These are phyloP conservation scores for Russula griseocarnosa DNA, from an alignment of 768 basidiomycete species.

Conservation along the genomic window DNA sequence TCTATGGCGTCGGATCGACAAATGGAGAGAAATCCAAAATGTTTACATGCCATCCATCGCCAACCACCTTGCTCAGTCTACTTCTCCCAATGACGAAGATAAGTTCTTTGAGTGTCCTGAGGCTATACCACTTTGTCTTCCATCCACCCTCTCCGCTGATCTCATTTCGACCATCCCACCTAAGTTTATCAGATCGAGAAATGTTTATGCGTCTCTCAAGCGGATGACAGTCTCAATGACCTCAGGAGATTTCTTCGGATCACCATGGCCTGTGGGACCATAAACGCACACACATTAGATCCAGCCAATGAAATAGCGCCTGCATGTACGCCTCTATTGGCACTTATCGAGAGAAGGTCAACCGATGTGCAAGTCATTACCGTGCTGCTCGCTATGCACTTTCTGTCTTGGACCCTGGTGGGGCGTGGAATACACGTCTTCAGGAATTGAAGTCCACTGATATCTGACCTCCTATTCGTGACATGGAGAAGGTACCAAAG, in stretches of 20 bases:
- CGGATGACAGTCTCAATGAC: not conserved
- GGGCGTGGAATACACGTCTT: not conserved
- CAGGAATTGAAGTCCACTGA: slow-evolving; percentile 5
- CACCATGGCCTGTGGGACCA: not conserved
- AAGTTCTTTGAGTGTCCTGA: not conserved
- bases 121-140: not conserved
- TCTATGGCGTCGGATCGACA: not conserved
- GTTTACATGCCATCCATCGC: not conserved
- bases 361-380: not conserved
- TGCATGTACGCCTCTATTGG: not conserved
- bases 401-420: not conserved
- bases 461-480: not conserved
- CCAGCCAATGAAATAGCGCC: not conserved
- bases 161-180: not conserved
- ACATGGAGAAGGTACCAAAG: not conserved
- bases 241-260: not conserved
- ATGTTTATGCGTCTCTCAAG: not conserved
- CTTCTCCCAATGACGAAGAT: not conserved
- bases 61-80: not conserved
- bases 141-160: not conserved
- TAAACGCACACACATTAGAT: not conserved
- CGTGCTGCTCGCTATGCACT: not conserved
- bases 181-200: not conserved
- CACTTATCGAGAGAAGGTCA: not conserved
- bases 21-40: slow-evolving; percentile 3